Base-by-base conservation (phyloP, 2,329 filamentous ascomycete genomes). In the Aspergillus fumigatus region DNA sequence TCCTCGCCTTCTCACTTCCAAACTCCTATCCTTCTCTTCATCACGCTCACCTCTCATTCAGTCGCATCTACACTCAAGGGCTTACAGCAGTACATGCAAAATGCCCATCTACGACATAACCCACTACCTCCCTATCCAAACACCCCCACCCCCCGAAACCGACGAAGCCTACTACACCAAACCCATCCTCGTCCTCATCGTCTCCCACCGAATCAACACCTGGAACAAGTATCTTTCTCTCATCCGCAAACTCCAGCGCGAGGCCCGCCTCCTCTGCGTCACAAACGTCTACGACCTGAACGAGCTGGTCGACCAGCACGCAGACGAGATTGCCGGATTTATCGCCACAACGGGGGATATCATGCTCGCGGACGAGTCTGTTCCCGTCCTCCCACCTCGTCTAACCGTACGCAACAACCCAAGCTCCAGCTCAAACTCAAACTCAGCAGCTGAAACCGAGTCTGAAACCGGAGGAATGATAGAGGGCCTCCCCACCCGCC, bases 201-300 rank as follows among this genome's bases (percentile, higher is more conserved):
- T 21, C 32, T 26, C 29, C 17, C 17, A 6, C 29, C 3, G 23
- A 27, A 3, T n/a, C 19, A 38, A 50, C 38, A 19, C 45, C 29
- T 52, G 32, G n/a, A 55, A 38, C 29, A 57, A 45, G 49, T 40
- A 49, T 27, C 38, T 25, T 19, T 23, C 32, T 10, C 14, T 49
- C 27, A 38, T 50, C n/a, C 40, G 51, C 40, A 55, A 59, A 43
- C 54, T 62, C 35, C 35, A 53, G 17, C 48, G 55, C 48, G 55
- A 59, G 14, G 56, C 50, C 4, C 52, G 50, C 17, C 17, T 60
- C 41, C 38, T 60, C 23, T 53, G n/a, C 23, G 43, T 47, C 38
- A 19, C 17, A 3, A 53, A 38, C 35, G 9, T 51, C 21, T 17
- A 23, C 5, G n/a, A 38, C 27, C 50, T 60, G 6, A 29, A 52